These are phyloP conservation scores for Blumeria graminis DNA, from an alignment of 2,329 filamentous ascomycete genomes.

Conservation along the genomic window DNA sequence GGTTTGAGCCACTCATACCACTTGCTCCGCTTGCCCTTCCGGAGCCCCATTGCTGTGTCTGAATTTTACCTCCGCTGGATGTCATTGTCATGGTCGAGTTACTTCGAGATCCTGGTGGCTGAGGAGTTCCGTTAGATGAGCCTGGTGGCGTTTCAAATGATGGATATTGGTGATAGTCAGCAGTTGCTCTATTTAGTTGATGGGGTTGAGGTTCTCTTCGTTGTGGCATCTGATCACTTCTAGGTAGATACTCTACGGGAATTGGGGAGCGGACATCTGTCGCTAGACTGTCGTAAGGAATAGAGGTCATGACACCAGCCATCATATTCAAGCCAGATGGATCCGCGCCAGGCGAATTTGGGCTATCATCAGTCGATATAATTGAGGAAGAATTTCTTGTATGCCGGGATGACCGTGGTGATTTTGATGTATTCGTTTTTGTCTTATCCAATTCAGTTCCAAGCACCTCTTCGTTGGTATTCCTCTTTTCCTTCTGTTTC, in stretches of 20 bases:
- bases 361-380: conserved; percentile 40
- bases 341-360: conserved; percentile 36
- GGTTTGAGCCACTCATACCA: conserved; percentile 26
- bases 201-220: conserved; percentile 57
- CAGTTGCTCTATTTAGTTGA: conserved; percentile 53
- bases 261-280: conserved; percentile 45
- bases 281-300: conserved; percentile 55
- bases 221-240: conserved; percentile 36
- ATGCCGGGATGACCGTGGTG: conserved; percentile 53
- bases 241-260: conserved; percentile 47
- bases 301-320: conserved; percentile 65
- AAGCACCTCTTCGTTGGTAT: conserved; percentile 31
- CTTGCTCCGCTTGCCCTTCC: conserved; percentile 28
- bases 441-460: conserved; percentile 32
- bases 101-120: conserved; percentile 33
- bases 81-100: conserved; percentile 45
- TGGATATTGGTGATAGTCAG: conserved; percentile 80
- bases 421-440: conserved; percentile 39
- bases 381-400: conserved; percentile 50
- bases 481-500: conserved; percentile 55
- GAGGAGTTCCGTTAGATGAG: conserved; percentile 24
- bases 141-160: conserved; percentile 32
- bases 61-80: conserved; percentile 41
- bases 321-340: conserved; percentile 41
- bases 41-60: conserved; percentile 56